A percentile compares a stretch with the other conserved stretches of the same genome.
phyloP scores from a whole-genome alignment of 1,284 basidiomycete species.

The Moniliophthora roreri region DNA sequence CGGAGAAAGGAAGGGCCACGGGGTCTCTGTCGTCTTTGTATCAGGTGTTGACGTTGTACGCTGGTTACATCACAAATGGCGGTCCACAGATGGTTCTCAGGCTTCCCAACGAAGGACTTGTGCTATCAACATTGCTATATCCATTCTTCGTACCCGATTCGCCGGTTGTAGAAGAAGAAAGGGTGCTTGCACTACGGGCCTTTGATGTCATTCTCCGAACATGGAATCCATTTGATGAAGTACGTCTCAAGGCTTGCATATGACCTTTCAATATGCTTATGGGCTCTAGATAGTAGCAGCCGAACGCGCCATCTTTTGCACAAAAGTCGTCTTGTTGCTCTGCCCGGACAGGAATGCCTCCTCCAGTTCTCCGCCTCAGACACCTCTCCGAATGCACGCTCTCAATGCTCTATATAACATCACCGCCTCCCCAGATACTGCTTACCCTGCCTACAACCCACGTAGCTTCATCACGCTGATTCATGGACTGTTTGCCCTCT shows the following conservation, averaged over 20 bases:
- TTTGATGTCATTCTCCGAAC: constrained; percentile 57
- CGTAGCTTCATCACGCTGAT: constrained; percentile 50
- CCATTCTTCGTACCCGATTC: constrained; percentile 49
- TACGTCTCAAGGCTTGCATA: constrained; percentile 20
- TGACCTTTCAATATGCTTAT: constrained; percentile 1
- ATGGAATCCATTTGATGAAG: constrained; percentile 54
- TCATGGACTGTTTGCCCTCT: constrained; percentile 51
- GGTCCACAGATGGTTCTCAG: not conserved
- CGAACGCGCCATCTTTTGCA: constrained; percentile 67
- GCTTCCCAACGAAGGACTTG: constrained; percentile 27
- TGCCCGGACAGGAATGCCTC: constrained; percentile 20
- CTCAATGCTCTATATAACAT: constrained; percentile 48
- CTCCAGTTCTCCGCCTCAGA: constrained; percentile 42
- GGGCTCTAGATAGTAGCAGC: constrained; percentile 45
- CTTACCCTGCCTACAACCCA: constrained; percentile 42
- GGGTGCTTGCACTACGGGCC: constrained; percentile 54
- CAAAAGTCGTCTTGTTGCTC: constrained; percentile 33
- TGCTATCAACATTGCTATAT: constrained; percentile 55
- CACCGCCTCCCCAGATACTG: constrained; percentile 44
- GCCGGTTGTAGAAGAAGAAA: constrained; percentile 45
- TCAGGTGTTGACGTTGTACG: not conserved
- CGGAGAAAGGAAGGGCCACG: not conserved
- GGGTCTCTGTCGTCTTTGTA: not conserved
- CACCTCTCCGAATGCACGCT: constrained; percentile 23
- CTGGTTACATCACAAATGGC: not conserved